A percentile compares a stretch with the other conserved stretches of the same genome.
These are phyloP conservation scores for Aphanomyces astaci DNA, from an alignment of 352 stramenopile genomes.

Conservation along the genomic window DNA sequence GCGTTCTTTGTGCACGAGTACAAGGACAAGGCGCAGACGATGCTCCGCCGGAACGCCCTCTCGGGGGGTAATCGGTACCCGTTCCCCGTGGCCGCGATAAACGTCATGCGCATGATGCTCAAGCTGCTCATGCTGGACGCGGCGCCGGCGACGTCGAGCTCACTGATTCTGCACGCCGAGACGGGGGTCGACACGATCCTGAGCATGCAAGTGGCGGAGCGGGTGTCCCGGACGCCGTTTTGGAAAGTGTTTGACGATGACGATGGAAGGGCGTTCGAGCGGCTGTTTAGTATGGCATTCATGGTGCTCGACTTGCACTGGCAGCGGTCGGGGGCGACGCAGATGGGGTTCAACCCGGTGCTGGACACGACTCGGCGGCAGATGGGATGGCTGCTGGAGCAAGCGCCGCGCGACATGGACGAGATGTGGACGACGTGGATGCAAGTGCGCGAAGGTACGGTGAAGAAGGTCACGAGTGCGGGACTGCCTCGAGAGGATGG, in stretches of 20 bases:
- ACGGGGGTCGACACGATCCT: conserved; percentile 45
- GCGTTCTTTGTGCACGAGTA: conserved; percentile 75
- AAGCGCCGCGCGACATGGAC: conserved; percentile 56
- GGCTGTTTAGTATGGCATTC: conserved; percentile 79
- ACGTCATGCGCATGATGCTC: conserved; percentile 81
- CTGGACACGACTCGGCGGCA: conserved; percentile 66
- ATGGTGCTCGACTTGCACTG: conserved; percentile 79
- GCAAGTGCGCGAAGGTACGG: conserved; percentile 51
- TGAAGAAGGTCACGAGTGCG: conserved; percentile 1
- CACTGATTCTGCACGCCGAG: conserved; percentile 58
- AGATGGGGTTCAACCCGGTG: conserved; percentile 79
- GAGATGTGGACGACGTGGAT: conserved; percentile 83
- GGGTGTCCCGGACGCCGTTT: conserved; percentile 71
- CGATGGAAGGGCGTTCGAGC: conserved; percentile 52
- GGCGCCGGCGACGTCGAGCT: conserved; percentile 52
- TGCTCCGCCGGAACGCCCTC: conserved; percentile 68
- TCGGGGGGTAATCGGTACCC: conserved; percentile 69
- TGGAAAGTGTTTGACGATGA: conserved; percentile 78
- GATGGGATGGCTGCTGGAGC: conserved; percentile 75
- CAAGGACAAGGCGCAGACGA: conserved; percentile 55
- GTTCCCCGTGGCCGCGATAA: conserved; percentile 76
- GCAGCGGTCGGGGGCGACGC: conserved; percentile 67
- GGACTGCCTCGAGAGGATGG: no score
- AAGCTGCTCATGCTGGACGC: conserved; percentile 78
- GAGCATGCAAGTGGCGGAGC: conserved; percentile 64